Percentiles rank a stretch among this genome's conserved stretches.
These are phyloP conservation scores for Annona cherimola DNA, from an alignment of 164 flowering plant species.

Conservation along the genomic window DNA sequence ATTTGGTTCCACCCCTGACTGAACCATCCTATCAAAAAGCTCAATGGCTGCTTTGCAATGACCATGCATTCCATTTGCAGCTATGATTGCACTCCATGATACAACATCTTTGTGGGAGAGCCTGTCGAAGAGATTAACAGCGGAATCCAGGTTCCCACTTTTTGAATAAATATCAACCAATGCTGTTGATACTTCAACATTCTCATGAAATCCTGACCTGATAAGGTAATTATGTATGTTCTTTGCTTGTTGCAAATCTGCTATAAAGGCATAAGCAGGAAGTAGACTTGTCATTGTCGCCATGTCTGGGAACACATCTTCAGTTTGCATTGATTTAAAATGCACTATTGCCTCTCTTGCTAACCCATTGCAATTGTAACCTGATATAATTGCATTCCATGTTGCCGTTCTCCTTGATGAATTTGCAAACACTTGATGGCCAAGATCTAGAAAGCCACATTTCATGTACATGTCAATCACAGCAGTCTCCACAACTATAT, in stretches of 20 bases:
- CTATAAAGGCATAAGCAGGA: constrained; percentile 60
- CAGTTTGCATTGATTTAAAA: constrained; percentile 54
- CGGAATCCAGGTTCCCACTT: constrained; percentile 54
- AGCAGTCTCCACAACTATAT: constrained; percentile 58
- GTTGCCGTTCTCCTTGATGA: constrained; percentile 43
- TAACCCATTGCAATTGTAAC: constrained; percentile 41
- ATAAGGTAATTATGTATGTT: constrained; percentile 52
- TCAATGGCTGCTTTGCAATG: constrained; percentile 45
- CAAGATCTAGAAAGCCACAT: constrained; percentile 31
- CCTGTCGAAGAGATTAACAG: constrained; percentile 42
- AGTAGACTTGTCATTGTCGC: constrained; percentile 58
- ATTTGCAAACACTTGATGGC: constrained; percentile 39
- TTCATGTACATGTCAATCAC: constrained; percentile 72
- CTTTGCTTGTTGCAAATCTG: constrained; percentile 53
- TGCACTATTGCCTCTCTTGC: constrained; percentile 45
- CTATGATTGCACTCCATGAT: constrained; percentile 60
- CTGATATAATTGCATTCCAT: constrained; percentile 74
- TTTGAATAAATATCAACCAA: constrained; percentile 63
- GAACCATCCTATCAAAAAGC: constrained; percentile 61
- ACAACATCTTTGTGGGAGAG: constrained; percentile 46
- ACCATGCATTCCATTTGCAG: constrained; percentile 67
- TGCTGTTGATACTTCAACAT: constrained; percentile 40
- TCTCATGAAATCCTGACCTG: constrained; percentile 37
- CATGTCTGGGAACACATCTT: constrained; percentile 35
- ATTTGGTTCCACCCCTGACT: constrained; percentile 58